Evolutionary conservation across 345 rosid genomes (phyloP).

Genomic region (Ceriops zippeliana): DNA sequence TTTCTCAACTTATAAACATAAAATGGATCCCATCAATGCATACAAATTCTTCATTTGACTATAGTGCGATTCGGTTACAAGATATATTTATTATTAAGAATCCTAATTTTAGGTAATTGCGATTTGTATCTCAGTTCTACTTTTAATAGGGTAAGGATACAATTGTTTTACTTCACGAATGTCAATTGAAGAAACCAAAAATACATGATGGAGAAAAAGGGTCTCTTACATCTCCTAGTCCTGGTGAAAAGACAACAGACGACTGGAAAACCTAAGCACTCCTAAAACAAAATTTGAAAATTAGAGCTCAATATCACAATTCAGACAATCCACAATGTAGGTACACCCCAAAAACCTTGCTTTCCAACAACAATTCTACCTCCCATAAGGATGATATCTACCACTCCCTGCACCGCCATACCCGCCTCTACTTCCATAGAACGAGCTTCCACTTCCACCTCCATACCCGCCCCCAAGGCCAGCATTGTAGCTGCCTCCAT

Average conservation of each 20-base stretch:
- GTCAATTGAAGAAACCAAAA: neutral
- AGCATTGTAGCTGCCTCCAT: conserved; percentile 27
- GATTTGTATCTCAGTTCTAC: neutral
- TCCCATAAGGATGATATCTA: conserved; percentile 86
- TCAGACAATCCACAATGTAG: conserved; percentile 4
- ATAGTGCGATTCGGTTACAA: too few relatives aligned
- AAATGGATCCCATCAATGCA: too few relatives aligned
- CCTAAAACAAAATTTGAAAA: neutral
- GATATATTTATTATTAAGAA: too few relatives aligned
- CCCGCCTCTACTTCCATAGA: conserved; percentile 18
- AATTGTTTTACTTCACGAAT: conserved; percentile 9
- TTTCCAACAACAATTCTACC: conserved; percentile 38
- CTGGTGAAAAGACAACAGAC: neutral
- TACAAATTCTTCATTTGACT: too few relatives aligned
- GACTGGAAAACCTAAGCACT: neutral
- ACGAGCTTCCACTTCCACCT: conserved; percentile 10
- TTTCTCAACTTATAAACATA: too few relatives aligned
- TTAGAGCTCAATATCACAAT: conserved; percentile 13
- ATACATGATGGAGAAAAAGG: neutral
- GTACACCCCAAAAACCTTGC: conserved; percentile 9
- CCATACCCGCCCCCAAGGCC: conserved; percentile 42
- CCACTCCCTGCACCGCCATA: conserved; percentile 45
- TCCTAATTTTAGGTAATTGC: neutral
- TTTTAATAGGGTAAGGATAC: neutral
- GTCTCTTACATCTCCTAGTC: conserved; percentile 11